phyloP scores from a whole-genome alignment of 305 asterid genomes.

The Fraxinus floribunda region DNA sequence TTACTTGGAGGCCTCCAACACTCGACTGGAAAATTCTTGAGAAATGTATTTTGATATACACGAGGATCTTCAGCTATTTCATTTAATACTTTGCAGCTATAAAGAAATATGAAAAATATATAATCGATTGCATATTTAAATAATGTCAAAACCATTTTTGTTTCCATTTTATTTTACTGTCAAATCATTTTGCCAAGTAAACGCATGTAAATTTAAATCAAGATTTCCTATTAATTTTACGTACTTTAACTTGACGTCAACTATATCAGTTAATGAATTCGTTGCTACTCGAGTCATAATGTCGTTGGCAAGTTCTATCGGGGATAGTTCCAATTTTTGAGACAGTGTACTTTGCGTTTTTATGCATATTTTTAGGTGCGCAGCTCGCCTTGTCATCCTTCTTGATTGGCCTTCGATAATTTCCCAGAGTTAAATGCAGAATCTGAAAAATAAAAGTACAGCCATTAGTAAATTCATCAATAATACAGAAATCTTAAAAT shows the following conservation, averaged over 20 bases:
- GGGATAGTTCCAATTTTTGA: neutral
- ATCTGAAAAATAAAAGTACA: neutral
- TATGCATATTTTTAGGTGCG: neutral
- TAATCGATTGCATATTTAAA: neutral
- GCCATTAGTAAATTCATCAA: neutral
- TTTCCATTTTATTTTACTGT: neutral
- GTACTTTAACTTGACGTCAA: neutral
- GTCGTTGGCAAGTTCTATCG: neutral
- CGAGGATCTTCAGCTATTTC: neutral
- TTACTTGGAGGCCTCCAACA: neutral
- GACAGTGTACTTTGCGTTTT: neutral
- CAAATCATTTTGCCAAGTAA: neutral
- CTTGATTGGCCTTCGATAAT: neutral
- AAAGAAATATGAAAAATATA: neutral
- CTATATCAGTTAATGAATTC: neutral
- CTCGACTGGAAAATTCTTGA: neutral
- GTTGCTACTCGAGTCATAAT: neutral
- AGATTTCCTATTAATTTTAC: neutral
- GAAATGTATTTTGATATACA: neutral
- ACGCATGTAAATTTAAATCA: neutral
- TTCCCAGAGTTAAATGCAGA: neutral
- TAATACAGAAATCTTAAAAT: neutral
- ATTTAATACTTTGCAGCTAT: constrained; percentile 15
- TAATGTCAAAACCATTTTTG: too few relatives aligned
- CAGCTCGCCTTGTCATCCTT: neutral